phyloP scores from a whole-genome alignment of 768 basidiomycete genomes.

The Mycena alexandri region DNA sequence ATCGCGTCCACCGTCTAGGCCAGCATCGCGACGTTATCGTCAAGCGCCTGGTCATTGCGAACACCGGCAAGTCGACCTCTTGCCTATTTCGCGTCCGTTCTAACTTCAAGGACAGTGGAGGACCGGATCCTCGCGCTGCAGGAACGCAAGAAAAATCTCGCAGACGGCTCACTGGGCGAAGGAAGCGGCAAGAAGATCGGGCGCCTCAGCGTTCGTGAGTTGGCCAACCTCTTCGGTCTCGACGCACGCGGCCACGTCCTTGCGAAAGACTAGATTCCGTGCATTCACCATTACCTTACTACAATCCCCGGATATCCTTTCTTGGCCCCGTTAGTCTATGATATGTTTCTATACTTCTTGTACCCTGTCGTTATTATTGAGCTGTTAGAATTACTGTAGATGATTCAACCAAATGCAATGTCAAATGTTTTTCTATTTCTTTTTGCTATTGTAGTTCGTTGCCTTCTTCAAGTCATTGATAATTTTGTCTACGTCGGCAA shows the following conservation, averaged over 20 bases:
- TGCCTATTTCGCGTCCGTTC: background rate
- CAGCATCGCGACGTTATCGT: slow-evolving; percentile 65
- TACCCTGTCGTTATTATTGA: slow-evolving; percentile 7
- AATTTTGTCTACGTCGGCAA: slow-evolving; percentile 76
- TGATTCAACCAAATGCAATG: no score
- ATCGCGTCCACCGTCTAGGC: slow-evolving; percentile 65
- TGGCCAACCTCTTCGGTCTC: slow-evolving; percentile 63
- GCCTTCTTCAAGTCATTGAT: slow-evolving; percentile 74
- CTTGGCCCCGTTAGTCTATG: slow-evolving; percentile 9
- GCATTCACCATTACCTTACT: background rate
- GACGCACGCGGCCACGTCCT: slow-evolving; percentile 53
- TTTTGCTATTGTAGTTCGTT: slow-evolving; percentile 42
- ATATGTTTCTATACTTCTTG: slow-evolving; percentile 14
- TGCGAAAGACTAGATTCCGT: slow-evolving; percentile 19
- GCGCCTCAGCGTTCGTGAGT: slow-evolving; percentile 64
- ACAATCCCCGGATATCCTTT: background rate
- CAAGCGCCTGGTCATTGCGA: slow-evolving; percentile 67
- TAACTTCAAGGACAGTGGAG: slow-evolving; percentile 56
- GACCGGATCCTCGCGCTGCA: slow-evolving; percentile 78
- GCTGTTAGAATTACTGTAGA: background rate
- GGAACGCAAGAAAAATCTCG: slow-evolving; percentile 70
- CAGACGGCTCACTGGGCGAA: slow-evolving; percentile 74
- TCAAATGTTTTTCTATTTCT: slow-evolving; percentile 13
- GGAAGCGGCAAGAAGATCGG: slow-evolving; percentile 70
- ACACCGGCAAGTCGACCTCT: slow-evolving; percentile 49